Conservation (phyloP, 208 protist genomes). For the Acanthamoeba royreba region DNA sequence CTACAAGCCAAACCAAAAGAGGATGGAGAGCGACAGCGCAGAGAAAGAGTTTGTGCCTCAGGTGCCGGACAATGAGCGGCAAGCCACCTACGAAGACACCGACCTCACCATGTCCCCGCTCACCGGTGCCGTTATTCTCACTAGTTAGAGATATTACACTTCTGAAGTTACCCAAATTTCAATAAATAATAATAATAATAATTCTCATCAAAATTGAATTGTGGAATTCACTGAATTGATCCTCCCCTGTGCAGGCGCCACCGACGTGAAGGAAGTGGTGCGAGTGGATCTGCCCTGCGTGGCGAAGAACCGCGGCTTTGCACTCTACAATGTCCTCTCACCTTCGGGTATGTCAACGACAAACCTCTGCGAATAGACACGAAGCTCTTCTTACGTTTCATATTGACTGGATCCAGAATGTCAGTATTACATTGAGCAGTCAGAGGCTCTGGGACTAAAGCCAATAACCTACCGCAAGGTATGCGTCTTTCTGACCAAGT, state of each 20-base stretch:
- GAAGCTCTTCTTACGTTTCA: neutral
- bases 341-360: neutral
- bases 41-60: neutral
- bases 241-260: neutral
- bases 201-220: no score
- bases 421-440: constrained; percentile 20
- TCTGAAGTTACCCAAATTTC: neutral
- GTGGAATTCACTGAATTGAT: no score
- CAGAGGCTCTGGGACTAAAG: neutral
- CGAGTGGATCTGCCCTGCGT: neutral
- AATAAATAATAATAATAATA: neutral
- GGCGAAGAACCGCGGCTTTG: constrained; percentile 17
- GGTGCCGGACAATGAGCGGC: neutral
- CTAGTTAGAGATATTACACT: neutral
- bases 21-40: no score
- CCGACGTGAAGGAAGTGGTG: neutral
- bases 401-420: neutral
- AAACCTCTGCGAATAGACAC: neutral
- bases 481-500: neutral
- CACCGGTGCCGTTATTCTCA: no score
- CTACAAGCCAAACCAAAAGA: no score
- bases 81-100: constrained; percentile 12
- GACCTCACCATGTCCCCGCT: constrained; percentile 8
- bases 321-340: constrained; percentile 21
- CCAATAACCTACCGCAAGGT: neutral